phyloP scores from a whole-genome alignment of 805 yeast species.

The Wickerhamomyces ciferrii region DNA sequence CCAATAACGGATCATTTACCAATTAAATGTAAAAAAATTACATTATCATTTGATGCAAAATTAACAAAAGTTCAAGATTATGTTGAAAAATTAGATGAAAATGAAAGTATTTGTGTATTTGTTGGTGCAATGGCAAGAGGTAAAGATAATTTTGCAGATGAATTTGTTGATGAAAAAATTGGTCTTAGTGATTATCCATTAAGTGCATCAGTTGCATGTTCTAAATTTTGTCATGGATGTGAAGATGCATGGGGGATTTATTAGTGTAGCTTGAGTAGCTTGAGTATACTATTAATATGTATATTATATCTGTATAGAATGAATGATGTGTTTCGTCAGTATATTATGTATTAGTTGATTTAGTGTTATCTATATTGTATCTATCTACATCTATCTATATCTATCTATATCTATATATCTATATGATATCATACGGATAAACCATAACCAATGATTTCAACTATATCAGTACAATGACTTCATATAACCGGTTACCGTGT shows the following conservation, averaged over 20 bases:
- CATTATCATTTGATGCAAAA: slow-evolving; percentile 88
- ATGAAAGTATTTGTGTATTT: slow-evolving; percentile 94
- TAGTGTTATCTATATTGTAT: no score
- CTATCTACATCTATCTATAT: no score
- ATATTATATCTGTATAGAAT: no score
- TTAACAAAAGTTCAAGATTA: slow-evolving; percentile 86
- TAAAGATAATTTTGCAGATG: slow-evolving; percentile 95
- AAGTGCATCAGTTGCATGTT: slow-evolving; percentile 96
- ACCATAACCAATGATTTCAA: no score
- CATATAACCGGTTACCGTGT: no score
- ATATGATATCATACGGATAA: no score
- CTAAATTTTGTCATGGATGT: slow-evolving; percentile 97
- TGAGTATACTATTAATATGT: no score
- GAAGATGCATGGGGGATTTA: slow-evolving; percentile 95
- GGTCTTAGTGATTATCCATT: slow-evolving; percentile 94
- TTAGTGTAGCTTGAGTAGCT: no score
- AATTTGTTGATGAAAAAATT: slow-evolving; percentile 91
- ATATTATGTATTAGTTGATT: no score
- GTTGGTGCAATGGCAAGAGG: slow-evolving; percentile 99
- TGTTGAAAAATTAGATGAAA: slow-evolving; percentile 70
- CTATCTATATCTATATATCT: no score
- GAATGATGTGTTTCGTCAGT: no score
- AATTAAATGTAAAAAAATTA: slow-evolving; percentile 89
- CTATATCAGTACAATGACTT: no score
- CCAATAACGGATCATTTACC: slow-evolving; percentile 97